Percentiles rank a stretch among this genome's conserved stretches.
phyloP scores from a whole-genome alignment of 805 yeast species.

The Candida nitratophila region DNA sequence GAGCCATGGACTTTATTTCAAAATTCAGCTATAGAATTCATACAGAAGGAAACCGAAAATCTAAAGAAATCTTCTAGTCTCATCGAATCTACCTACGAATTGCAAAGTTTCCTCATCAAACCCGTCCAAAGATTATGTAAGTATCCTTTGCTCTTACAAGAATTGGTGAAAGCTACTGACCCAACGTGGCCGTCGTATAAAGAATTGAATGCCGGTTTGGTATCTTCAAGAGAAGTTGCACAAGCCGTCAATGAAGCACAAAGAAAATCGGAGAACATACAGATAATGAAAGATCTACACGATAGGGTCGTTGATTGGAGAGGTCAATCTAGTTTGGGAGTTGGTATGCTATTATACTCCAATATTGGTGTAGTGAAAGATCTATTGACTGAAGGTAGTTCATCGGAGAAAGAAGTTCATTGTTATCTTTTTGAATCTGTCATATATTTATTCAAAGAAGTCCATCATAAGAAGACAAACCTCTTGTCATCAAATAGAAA shows the following conservation, averaged over 20 bases:
- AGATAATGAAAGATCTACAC: conserved; percentile 56
- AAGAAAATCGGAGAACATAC: conserved; percentile 81
- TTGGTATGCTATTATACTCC: conserved; percentile 78
- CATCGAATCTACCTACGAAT: conserved; percentile 79
- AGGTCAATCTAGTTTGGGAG: conserved; percentile 70
- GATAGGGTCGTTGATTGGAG: conserved; percentile 87
- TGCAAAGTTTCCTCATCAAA: conserved; percentile 82
- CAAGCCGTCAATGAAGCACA: conserved; percentile 88
- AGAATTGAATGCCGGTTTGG: conserved; percentile 66
- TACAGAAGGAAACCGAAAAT: conserved; percentile 53
- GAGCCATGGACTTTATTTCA: conserved; percentile 95
- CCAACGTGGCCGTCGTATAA: conserved; percentile 43
- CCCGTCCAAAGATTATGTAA: conserved; percentile 97
- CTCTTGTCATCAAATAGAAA: conserved; percentile 38
- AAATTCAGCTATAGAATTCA: conserved; percentile 76
- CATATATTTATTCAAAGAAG: conserved; percentile 58
- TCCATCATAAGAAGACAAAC: conserved; percentile 39
- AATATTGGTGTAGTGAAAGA: conserved; percentile 67
- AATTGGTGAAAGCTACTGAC: conserved; percentile 62
- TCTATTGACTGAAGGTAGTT: conserved; percentile 39
- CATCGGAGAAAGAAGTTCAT: conserved; percentile 78
- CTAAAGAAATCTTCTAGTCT: conserved; percentile 48
- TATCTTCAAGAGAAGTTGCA: conserved; percentile 78
- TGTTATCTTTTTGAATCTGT: conserved; percentile 78
- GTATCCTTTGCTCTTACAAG: conserved; percentile 78